Percentiles rank a stretch among this genome's conserved stretches.
These are phyloP conservation scores for Trypanosoma cruzi DNA, from an alignment of 208 protist species.

Conservation along the genomic window DNA sequence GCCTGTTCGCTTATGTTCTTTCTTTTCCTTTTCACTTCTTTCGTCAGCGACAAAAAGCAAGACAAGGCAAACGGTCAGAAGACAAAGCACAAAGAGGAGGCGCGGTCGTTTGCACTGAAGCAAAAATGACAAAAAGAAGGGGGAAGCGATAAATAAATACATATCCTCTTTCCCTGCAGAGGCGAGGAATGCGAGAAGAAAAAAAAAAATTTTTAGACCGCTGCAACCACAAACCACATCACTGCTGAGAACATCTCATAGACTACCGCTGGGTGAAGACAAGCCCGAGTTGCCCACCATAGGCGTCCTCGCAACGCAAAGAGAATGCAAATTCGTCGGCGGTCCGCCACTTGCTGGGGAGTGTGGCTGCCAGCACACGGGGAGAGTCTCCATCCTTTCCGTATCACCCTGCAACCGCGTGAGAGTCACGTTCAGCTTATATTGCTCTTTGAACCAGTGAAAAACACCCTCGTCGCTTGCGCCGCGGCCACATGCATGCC, in stretches of 20 bases:
- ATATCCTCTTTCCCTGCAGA: not conserved
- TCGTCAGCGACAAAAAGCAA: no score
- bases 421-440: slow-evolving; percentile 48
- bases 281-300: not conserved
- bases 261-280: not conserved
- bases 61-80: no score
- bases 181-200: not conserved
- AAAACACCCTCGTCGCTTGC: slow-evolving; percentile 13
- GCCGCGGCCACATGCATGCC: slow-evolving; percentile 24
- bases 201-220: not conserved
- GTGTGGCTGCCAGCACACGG: not conserved
- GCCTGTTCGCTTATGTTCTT: not conserved
- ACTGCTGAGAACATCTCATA: not conserved
- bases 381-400: slow-evolving; percentile 26
- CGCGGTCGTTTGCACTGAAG: no score
- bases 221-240: not conserved
- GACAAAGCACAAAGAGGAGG: no score
- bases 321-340: not conserved
- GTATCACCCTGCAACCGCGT: slow-evolving; percentile 37
- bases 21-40: not conserved
- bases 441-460: slow-evolving; percentile 58
- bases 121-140: no score
- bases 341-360: not conserved
- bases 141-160: not conserved
- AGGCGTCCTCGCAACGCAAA: not conserved